Conservation (phyloP, 345 rosid species). For the Eucalyptus decipiens region DNA sequence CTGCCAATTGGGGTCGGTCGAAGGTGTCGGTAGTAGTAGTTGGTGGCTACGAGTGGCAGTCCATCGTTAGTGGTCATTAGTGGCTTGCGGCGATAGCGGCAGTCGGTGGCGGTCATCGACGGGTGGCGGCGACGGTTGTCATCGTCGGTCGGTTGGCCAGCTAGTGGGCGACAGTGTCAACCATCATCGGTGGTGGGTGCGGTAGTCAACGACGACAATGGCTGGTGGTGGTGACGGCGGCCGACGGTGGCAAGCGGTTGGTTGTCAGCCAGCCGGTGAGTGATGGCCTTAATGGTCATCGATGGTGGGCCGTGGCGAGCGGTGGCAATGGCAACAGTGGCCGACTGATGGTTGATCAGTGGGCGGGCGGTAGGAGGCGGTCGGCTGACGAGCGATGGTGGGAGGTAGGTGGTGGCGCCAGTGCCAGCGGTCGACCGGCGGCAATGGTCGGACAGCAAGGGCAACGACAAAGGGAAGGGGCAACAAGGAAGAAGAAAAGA, state of each 20-base stretch:
- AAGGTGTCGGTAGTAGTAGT: fast-evolving
- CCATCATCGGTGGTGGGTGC: fast-evolving
- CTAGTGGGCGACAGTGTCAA: fast-evolving
- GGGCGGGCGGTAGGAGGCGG: fast-evolving
- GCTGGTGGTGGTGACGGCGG: fast-evolving
- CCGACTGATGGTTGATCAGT: fast-evolving
- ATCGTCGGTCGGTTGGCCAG: fast-evolving
- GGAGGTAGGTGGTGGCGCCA: fast-evolving
- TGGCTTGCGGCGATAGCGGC: too few relatives aligned
- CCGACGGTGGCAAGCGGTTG: fast-evolving
- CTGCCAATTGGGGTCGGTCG: fast-evolving
- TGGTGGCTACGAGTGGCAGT: too few relatives aligned
- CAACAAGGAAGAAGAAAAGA: too few relatives aligned
- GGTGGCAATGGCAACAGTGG: fast-evolving
- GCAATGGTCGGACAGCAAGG: fast-evolving
- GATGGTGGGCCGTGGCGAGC: fast-evolving
- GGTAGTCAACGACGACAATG: fast-evolving
- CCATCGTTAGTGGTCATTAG: fast-evolving
- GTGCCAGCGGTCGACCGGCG: fast-evolving
- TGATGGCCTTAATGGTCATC: fast-evolving
- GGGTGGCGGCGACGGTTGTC: fast-evolving
- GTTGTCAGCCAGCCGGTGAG: fast-evolving
- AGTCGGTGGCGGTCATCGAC: fast-evolving
- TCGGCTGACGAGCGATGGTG: fast-evolving
- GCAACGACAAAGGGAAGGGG: too few relatives aligned